These are phyloP conservation scores for Erythrobasidium yunnanense DNA, from an alignment of 768 basidiomycete species.

Conservation along the genomic window DNA sequence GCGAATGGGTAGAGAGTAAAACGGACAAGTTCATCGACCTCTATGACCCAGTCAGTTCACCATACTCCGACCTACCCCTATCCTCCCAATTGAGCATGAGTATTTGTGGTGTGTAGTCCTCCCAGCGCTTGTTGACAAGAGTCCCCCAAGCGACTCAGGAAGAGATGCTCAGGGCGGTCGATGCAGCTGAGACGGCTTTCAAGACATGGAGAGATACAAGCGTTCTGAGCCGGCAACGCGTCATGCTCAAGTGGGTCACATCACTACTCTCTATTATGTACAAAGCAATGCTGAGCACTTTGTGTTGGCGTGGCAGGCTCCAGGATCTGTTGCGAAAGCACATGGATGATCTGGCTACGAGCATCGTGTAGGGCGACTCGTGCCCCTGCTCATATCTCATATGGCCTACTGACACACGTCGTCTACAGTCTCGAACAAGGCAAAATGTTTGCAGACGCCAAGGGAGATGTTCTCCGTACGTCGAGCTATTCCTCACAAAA, in stretches of 20 bases:
- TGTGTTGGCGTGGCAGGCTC: constrained; percentile 49
- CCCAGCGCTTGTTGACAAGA: constrained; percentile 74
- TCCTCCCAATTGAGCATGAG: background rate
- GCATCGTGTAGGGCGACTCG: constrained; percentile 52
- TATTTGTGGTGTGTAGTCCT: constrained; percentile 50
- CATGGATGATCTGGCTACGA: constrained; percentile 70
- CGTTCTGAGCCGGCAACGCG: constrained; percentile 71
- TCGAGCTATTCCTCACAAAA: constrained; percentile 54
- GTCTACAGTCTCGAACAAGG: constrained; percentile 27
- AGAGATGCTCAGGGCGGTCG: constrained; percentile 74
- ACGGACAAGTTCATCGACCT: constrained; percentile 72
- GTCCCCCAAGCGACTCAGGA: constrained; percentile 75
- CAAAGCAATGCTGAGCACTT: background rate
- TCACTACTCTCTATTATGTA: background rate
- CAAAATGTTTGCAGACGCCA: constrained; percentile 74
- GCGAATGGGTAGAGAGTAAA: constrained; percentile 75
- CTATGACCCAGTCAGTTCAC: constrained; percentile 63
- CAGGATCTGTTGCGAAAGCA: constrained; percentile 77
- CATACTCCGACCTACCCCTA: background rate
- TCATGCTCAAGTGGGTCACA: constrained; percentile 75
- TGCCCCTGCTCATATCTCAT: background rate
- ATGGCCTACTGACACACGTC: background rate
- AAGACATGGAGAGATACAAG: constrained; percentile 71
- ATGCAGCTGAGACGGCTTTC: constrained; percentile 72
- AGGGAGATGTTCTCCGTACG: constrained; percentile 79